Evolutionary conservation across 2,329 filamentous ascomycete genomes (phyloP).

Genomic region (Ascochyta rabiei): DNA sequence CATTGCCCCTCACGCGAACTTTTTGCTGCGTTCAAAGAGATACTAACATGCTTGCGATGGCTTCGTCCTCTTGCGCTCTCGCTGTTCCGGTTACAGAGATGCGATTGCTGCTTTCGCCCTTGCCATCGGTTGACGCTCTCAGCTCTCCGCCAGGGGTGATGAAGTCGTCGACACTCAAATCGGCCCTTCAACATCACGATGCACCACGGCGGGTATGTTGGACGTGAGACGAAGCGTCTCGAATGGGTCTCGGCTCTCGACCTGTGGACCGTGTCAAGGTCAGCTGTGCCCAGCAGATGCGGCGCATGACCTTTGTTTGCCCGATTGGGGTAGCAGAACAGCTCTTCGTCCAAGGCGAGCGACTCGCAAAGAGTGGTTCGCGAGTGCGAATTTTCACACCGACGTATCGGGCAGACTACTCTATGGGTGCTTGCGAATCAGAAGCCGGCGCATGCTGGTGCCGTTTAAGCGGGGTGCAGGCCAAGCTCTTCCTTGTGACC

Average conservation of each 20-base stretch:
- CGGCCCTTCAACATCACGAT: conserved; percentile 18
- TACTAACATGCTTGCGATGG: not conserved
- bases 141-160: not conserved
- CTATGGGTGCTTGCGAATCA: conserved; percentile 10
- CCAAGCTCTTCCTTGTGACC: conserved; percentile 10
- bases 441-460: conserved; percentile 8
- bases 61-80: not conserved
- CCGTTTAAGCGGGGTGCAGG: conserved; percentile 15
- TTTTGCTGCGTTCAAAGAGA: not conserved
- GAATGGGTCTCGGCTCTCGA: conserved; percentile 27
- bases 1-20: not conserved
- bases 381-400: conserved; percentile 16
- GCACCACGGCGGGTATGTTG: conserved; percentile 9
- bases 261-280: conserved; percentile 14
- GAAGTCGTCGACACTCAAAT: not conserved
- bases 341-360: conserved; percentile 1
- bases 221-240: conserved; percentile 1
- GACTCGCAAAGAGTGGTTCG: conserved; percentile 16
- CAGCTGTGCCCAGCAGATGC: conserved; percentile 14
- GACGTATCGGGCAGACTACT: conserved; percentile 10
- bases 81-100: not conserved
- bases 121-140: not conserved
- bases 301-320: conserved; percentile 11
- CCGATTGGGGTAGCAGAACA: conserved; percentile 11
- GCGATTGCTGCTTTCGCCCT: not conserved